Conservation (phyloP, 768 basidiomycete species). For the Brasilioporus rufonigricans region DNA sequence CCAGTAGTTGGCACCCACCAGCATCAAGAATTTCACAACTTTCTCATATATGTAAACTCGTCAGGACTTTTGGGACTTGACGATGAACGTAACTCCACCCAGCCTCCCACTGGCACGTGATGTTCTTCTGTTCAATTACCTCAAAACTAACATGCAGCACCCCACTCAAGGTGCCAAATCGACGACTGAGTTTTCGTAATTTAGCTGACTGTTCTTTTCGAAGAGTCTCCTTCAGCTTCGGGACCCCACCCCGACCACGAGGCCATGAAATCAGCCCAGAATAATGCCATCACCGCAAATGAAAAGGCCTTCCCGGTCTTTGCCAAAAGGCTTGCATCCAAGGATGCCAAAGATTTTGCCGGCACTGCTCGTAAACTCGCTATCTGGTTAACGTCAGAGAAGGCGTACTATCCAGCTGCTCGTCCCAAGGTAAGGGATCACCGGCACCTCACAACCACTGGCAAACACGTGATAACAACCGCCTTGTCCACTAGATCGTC, state of each 20-base stretch:
- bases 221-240: slow-evolving; percentile 8
- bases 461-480: slow-evolving; percentile 6
- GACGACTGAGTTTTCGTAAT: neutral
- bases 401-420: slow-evolving; percentile 52
- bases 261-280: slow-evolving; percentile 17
- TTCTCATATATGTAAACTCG: too few species aligned
- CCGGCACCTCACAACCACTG: neutral
- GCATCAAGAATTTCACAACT: too few species aligned
- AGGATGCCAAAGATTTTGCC: slow-evolving; percentile 23
- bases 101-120: slow-evolving; percentile 12
- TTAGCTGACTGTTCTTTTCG: neutral
- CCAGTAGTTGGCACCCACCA: too few species aligned
- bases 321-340: slow-evolving; percentile 31
- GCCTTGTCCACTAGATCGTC: slow-evolving; percentile 41
- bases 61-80: too few species aligned
- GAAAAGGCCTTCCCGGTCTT: slow-evolving; percentile 39
- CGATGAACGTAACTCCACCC: too few species aligned
- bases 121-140: neutral
- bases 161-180: slow-evolving; percentile 7
- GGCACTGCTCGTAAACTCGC: slow-evolving; percentile 37
- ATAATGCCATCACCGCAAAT: slow-evolving; percentile 23
- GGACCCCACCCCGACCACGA: neutral
- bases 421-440: slow-evolving; percentile 45
- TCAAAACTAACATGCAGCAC: slow-evolving; percentile 13
- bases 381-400: slow-evolving; percentile 44